Base-by-base conservation (phyloP, 2,329 filamentous ascomycete species). In the Pseudocercospora macadamiae region DNA sequence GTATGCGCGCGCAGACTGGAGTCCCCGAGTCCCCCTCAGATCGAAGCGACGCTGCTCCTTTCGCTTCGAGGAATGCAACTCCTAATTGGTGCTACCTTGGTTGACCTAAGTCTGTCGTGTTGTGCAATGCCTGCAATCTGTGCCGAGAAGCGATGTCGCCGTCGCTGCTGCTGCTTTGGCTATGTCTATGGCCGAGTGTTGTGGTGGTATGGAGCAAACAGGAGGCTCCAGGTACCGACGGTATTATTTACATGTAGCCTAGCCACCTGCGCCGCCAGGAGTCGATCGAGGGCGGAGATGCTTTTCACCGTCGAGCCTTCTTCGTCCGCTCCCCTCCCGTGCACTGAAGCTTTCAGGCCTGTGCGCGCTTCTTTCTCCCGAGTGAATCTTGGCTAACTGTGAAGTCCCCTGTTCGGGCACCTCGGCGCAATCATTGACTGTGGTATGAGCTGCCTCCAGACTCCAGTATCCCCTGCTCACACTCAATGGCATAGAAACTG, bases 1-100 rank as follows among this genome's bases (percentile, higher is more conserved):
- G 39, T 23, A 32, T 32, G 28, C 28, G 6, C 28, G 28, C 6
- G 12, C 12, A 12, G 28, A 6, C 6, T 6, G 12, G 28, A 32
- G 28, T 12, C 28, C 28, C 28, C 28, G 6, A 32, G 28, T 32
- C 28, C 28, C 28, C 6, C 28, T 6, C 28, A 32, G 39, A 44
- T 19, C 16, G 23, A 21, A 14, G 12, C 19, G 19, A 18, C 42
- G 42, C 30, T 49, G 47, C 47, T 30, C 28, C 26, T 49, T 21
- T 28, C 26, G 26, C 47, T 49, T 16, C 26, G 47, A 49, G 47
- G 47, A 49, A 49, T 49, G 47, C 47, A 32, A 34, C 28, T 49
- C 47, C 47, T 49, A 23, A 34, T 49, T 49, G n/a, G 47, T 49
- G 47, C 47, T 18, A 49, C 47, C 47, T 49, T 16, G 47, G 26